A percentile compares a stretch with the other conserved stretches of the same genome.
Evolutionary conservation across 169 alveolate genomes (phyloP).

Genomic region (Plasmodium sp.): DNA sequence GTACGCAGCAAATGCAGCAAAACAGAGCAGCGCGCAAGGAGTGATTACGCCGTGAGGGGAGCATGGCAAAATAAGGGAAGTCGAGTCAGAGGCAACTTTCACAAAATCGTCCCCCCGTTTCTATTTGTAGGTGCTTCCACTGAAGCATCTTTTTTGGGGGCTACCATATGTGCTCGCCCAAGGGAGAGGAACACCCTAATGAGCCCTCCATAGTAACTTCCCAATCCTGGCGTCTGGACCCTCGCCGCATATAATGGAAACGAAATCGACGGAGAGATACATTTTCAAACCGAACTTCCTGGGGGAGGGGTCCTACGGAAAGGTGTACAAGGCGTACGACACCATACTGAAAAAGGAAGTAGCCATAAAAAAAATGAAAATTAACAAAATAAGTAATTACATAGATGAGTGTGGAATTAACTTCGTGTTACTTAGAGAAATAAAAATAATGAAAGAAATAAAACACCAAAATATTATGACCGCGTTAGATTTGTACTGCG

Average conservation of each 20-base stretch:
- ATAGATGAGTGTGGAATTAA: constrained; percentile 91
- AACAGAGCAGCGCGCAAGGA: neutral
- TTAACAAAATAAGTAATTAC: constrained; percentile 78
- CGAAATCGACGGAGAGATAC: constrained; percentile 75
- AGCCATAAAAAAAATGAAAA: constrained; percentile 95
- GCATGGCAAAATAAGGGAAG: neutral
- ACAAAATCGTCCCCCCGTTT: neutral
- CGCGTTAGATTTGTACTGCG: constrained; percentile 89
- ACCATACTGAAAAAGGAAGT: constrained; percentile 81
- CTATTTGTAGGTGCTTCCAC: neutral
- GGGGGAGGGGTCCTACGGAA: constrained; percentile 99
- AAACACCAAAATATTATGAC: constrained; percentile 91
- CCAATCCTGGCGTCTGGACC: neutral
- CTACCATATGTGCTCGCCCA: neutral
- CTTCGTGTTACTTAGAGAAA: constrained; percentile 93
- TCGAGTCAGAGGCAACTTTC: neutral
- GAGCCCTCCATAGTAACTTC: neutral
- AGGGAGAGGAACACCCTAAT: neutral
- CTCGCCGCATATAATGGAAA: constrained; percentile 17
- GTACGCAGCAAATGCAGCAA: neutral
- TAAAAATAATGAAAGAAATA: constrained; percentile 92
- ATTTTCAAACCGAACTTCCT: constrained; percentile 87
- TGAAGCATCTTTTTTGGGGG: neutral
- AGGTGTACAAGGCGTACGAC: constrained; percentile 94
- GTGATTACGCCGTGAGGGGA: neutral